Evolutionary conservation across 768 basidiomycete species (phyloP).

Genomic region (Boletus rubescentipes): DNA sequence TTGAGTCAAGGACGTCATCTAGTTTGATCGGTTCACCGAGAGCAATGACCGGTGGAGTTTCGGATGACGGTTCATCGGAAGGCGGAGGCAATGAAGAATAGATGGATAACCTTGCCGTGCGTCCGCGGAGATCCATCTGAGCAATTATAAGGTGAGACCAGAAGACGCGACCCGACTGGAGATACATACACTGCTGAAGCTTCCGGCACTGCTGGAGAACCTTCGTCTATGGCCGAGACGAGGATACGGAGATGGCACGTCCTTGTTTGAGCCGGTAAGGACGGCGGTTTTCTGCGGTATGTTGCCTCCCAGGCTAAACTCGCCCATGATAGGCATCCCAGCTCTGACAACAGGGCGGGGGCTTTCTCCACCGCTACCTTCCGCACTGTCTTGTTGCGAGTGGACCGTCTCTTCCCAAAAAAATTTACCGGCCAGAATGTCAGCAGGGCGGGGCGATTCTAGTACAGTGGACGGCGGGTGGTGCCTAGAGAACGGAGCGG

Average conservation of each 20-base stretch:
- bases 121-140: conserved; percentile 33
- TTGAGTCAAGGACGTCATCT: conserved; percentile 75
- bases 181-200: conserved; percentile 38
- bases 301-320: conserved; percentile 29
- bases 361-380: conserved; percentile 34
- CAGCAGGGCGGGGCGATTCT: conserved; percentile 57
- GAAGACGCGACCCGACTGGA: conserved; percentile 2
- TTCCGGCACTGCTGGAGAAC: conserved; percentile 32
- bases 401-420: conserved; percentile 50
- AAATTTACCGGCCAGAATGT: conserved; percentile 63
- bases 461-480: conserved; percentile 28
- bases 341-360: conserved; percentile 14
- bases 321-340: conserved; percentile 39
- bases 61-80: conserved; percentile 37
- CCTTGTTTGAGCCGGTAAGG: conserved; percentile 31
- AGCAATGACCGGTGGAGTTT: conserved; percentile 36
- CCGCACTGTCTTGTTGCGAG: conserved; percentile 35
- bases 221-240: conserved; percentile 23
- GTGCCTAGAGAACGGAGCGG: conserved; percentile 36
- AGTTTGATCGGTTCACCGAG: conserved; percentile 55
- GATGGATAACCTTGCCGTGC: conserved; percentile 35
- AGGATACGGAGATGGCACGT: conserved; percentile 34
- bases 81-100: conserved; percentile 32
- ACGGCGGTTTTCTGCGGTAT: conserved; percentile 21
- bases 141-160: conserved; percentile 5